Evolutionary conservation across 192 early-diverging fungal genomes (phyloP).

Genomic region (Entrophospora sp.): DNA sequence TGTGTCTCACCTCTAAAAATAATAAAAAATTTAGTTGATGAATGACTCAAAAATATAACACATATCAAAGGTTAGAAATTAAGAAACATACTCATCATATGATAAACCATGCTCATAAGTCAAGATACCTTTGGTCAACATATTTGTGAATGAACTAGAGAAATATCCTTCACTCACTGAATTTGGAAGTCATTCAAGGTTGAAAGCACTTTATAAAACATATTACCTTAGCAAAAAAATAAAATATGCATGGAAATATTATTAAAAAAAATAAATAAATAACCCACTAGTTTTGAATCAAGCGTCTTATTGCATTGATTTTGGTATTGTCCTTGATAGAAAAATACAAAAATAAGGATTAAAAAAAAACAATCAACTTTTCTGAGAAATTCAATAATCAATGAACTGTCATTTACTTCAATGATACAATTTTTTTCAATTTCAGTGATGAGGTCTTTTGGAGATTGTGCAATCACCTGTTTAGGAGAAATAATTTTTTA

Average conservation of each 20-base stretch:
- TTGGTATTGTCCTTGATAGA: too few relatives aligned
- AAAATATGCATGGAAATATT: neutral
- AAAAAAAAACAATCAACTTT: slow-evolving; percentile 7
- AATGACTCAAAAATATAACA: neutral
- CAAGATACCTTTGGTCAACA: slow-evolving; percentile 6
- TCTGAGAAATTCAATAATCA: neutral
- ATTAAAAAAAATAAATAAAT: too few relatives aligned
- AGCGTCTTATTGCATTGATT: too few relatives aligned
- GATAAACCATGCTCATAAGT: neutral
- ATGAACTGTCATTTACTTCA: slow-evolving; percentile 10
- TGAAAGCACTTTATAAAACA: neutral
- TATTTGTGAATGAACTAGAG: slow-evolving; percentile 1
- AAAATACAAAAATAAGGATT: too few relatives aligned
- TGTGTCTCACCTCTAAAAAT: slow-evolving; percentile 4
- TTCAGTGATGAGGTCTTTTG: slow-evolving; percentile 2
- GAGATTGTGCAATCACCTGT: too few relatives aligned
- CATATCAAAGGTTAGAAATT: neutral
- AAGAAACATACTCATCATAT: slow-evolving; percentile 11
- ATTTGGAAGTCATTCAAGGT: neutral
- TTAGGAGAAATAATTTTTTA: neutral
- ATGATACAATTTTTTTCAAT: slow-evolving; percentile 12
- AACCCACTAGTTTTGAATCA: slow-evolving; percentile 15
- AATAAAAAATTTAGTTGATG: neutral
- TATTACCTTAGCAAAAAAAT: neutral
- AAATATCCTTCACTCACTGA: slow-evolving; percentile 1